These are phyloP conservation scores for Monilinia polystroma DNA, from an alignment of 2,329 filamentous ascomycete genomes.

Conservation along the genomic window DNA sequence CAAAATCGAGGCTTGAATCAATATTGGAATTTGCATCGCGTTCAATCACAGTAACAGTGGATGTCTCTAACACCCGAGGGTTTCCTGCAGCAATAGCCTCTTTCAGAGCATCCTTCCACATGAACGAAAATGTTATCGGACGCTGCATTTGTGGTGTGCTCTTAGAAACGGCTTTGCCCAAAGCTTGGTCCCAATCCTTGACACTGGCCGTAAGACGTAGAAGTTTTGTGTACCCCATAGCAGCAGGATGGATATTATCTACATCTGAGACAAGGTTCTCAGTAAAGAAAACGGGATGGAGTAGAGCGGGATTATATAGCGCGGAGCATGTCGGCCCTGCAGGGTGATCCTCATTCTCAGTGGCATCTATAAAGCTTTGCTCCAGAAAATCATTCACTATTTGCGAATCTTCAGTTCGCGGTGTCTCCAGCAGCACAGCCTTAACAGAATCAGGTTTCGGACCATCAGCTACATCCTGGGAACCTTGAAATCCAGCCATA, in stretches of 20 bases:
- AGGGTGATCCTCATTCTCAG: not conserved
- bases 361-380: not conserved
- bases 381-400: too few relatives aligned
- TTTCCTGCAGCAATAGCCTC: constrained; percentile 18
- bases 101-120: constrained; percentile 17
- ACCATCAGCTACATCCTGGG: constrained; percentile 21
- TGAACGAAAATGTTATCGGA: constrained; percentile 4
- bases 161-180: constrained; percentile 26
- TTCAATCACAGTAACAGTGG: not conserved
- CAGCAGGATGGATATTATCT: constrained; percentile 27
- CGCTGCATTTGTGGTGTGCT: constrained; percentile 27
- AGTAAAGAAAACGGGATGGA: constrained; percentile 31
- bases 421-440: constrained; percentile 25
- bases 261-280: constrained; percentile 22
- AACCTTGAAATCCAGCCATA: constrained; percentile 24
- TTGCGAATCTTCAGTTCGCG: constrained; percentile 21
- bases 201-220: constrained; percentile 19
- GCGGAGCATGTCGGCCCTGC: not conserved
- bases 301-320: constrained; percentile 26
- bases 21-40: too few relatives aligned
- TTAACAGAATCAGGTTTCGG: constrained; percentile 30
- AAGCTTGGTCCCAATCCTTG: constrained; percentile 31
- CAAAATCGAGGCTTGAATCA: not conserved
- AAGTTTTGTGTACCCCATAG: constrained; percentile 23
- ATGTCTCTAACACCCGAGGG: not conserved